phyloP scores from a whole-genome alignment of 140 eudicot species.

The Stevia rebaudiana region DNA sequence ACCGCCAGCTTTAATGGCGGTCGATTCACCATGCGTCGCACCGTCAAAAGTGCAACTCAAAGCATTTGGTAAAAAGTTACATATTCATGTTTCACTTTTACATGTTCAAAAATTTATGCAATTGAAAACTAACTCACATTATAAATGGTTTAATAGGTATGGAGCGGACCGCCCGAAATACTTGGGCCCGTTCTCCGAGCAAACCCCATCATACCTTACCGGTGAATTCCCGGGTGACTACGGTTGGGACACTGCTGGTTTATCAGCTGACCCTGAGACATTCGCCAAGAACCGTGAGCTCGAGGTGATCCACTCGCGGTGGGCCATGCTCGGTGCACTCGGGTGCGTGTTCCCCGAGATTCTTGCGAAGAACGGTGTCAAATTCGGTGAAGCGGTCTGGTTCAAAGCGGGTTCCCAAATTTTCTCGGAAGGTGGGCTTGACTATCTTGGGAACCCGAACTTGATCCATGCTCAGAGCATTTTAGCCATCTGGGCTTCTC shows the following conservation, averaged over 20 bases:
- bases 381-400: conserved; percentile 55
- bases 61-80: conserved; percentile 61
- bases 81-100: neutral
- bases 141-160: conserved; percentile 15
- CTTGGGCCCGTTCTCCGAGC: conserved; percentile 55
- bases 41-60: conserved; percentile 75
- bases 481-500: conserved; percentile 61
- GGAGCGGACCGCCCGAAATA: conserved; percentile 42
- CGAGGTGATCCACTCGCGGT: conserved; percentile 19
- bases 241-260: conserved; percentile 63
- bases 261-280: conserved; percentile 49
- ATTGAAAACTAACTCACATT: neutral
- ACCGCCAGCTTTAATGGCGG: conserved; percentile 47
- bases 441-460: conserved; percentile 58
- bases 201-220: conserved; percentile 40
- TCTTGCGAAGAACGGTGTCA: conserved; percentile 47
- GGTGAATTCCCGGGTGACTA: conserved; percentile 53
- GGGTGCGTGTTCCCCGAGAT: conserved; percentile 57
- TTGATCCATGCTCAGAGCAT: conserved; percentile 62
- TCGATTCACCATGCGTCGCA: conserved; percentile 82
- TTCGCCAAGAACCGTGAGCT: conserved; percentile 54
- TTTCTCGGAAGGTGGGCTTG: conserved; percentile 49
- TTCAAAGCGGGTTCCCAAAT: conserved; percentile 60
- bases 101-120: neutral
- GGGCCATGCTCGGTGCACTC: conserved; percentile 68